Conservation (phyloP, 2,329 filamentous ascomycete genomes). For the Phoma herbarum region DNA sequence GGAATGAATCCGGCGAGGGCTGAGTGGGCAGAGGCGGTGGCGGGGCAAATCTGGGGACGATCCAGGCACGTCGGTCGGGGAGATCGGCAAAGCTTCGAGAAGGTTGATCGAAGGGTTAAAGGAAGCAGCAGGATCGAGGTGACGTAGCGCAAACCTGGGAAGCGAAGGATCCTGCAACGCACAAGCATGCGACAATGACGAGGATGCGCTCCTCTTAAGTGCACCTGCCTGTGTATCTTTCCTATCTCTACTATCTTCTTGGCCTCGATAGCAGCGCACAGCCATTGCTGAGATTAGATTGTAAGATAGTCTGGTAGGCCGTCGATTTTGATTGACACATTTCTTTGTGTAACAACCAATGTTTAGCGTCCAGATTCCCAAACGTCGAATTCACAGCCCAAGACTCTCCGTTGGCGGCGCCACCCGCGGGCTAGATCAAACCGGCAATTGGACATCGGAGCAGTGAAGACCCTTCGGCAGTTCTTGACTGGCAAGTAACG, state of each 20-base stretch:
- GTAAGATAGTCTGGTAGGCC: constrained; percentile 13
- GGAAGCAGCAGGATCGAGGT: not conserved
- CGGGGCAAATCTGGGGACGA: constrained; percentile 17
- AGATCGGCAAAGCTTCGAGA: constrained; percentile 24
- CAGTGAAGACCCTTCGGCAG: constrained; percentile 8
- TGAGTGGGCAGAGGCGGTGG: constrained; percentile 9
- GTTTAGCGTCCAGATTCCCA: not conserved
- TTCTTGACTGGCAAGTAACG: no score
- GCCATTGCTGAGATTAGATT: constrained; percentile 13
- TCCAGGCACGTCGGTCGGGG: constrained; percentile 13
- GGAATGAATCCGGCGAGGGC: constrained; percentile 11
- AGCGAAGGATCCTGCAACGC: not conserved
- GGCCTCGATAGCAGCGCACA: constrained; percentile 2
- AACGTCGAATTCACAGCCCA: constrained; percentile 7
- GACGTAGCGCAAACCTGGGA: not conserved
- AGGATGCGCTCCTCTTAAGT: constrained; percentile 6
- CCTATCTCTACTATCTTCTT: constrained; percentile 13
- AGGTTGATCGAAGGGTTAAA: constrained; percentile 14
- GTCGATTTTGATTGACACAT: constrained; percentile 10
- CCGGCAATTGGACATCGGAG: not conserved
- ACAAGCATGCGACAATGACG: not conserved
- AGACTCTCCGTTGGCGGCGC: constrained; percentile 13
- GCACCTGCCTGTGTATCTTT: constrained; percentile 1
- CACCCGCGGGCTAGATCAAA: constrained; percentile 8
- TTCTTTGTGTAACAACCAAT: constrained; percentile 16